Percentiles rank a stretch among this genome's conserved stretches.
phyloP scores from a whole-genome alignment of 768 basidiomycete species.

The Russula olivacea region DNA sequence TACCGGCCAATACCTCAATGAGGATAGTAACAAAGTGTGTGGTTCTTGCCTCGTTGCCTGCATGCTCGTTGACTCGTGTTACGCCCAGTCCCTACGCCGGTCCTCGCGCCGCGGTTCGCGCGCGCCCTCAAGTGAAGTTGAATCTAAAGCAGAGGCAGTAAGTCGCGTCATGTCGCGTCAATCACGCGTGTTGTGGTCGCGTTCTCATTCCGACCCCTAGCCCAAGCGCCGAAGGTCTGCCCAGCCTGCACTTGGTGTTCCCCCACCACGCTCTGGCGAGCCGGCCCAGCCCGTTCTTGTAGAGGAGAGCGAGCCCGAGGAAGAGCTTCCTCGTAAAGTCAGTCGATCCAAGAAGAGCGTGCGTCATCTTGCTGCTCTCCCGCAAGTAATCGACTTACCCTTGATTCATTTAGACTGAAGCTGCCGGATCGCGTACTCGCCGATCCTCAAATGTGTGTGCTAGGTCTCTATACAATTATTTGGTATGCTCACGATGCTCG shows the following conservation, averaged over 20 bases:
- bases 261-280: constrained; percentile 34
- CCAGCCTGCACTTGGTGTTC: constrained; percentile 57
- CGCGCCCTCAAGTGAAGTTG: constrained; percentile 41
- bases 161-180: constrained; percentile 28
- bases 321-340: constrained; percentile 57
- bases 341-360: constrained; percentile 57
- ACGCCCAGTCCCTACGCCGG: constrained; percentile 37
- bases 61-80: constrained; percentile 26
- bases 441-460: constrained; percentile 41
- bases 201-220: constrained; percentile 34
- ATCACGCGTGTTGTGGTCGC: constrained; percentile 22
- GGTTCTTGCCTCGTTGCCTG: constrained; percentile 7
- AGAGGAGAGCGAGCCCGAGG: constrained; percentile 78
- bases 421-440: constrained; percentile 48
- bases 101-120: constrained; percentile 63
- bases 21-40: constrained; percentile 41
- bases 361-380: constrained; percentile 18
- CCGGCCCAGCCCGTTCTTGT: constrained; percentile 42
- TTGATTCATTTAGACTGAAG: constrained; percentile 36
- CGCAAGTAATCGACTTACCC: constrained; percentile 2
- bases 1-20: constrained; percentile 65
- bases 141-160: constrained; percentile 51
- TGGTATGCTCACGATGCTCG: constrained; percentile 5
- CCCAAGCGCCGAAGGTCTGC: constrained; percentile 78
- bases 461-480: neutral